Base-by-base conservation (phyloP, 257 asterid species). In the Plantago major region DNA sequence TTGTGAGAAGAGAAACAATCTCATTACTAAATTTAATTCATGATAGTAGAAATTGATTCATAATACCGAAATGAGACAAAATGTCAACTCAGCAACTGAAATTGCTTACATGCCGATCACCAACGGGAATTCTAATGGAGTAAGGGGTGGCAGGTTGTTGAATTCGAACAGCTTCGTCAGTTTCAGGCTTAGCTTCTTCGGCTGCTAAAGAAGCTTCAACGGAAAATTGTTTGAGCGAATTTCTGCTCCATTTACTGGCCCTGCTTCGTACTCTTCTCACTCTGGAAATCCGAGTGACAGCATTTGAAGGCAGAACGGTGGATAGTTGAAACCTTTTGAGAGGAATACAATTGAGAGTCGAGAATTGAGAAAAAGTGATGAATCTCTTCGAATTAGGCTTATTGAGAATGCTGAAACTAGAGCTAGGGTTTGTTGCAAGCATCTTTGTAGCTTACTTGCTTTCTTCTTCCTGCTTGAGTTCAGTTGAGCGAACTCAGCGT, bases 111-210 rank as follows among this genome's bases (percentile, higher is more conserved):
- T 66, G 55, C 10, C 58, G 56, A 56, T 58, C 63, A 37, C 57
- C 45, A 12, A 42, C 22, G 4, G 38, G 33, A 3, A 49, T 43
- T 76, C 65, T 88, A 51, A 90, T 58, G n/a, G 95, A 83, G 57
- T 59, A 72, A 8, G 95, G 94, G 53, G 82, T 82, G 15, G 67
- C 63, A 38, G 64, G 49, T 45, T 75, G 82, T 63, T 26, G 79
- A 18, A 28, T 55, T 62, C 15, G 77, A 38, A 47, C 60, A 58
- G 76, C 79, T 33, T 79, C 81, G 28, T 46, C 78, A 57, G 45
- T 64, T 37, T 55, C 69, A 63, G 52, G 16, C 6, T 26, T 67
- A 38, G 69, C 63, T 65, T 74, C 73, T 14, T 74, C 67, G 7
- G 74, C 78, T 11, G 70, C 62, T 63, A 72, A 64, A 38, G 78